These are phyloP conservation scores for Backusella circina DNA, from an alignment of 192 early-diverging fungal genomes.

Conservation along the genomic window DNA sequence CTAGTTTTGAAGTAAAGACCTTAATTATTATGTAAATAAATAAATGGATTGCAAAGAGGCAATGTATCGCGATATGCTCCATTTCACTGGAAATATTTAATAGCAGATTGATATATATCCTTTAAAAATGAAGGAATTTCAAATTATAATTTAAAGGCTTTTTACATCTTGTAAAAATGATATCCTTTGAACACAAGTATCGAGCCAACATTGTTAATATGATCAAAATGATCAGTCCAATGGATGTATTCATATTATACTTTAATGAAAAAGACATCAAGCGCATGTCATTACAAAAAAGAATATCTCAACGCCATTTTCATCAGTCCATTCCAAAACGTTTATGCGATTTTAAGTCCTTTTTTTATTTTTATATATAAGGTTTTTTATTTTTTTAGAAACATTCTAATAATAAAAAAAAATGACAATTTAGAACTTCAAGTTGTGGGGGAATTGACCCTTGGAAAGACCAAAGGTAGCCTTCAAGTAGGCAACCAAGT, in stretches of 20 bases:
- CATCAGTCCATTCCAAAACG: not conserved
- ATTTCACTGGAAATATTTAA: not conserved
- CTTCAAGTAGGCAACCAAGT: conserved; percentile 84
- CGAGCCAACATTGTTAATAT: no score
- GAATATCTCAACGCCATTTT: not conserved
- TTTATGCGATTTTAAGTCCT: not conserved
- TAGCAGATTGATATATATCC: not conserved
- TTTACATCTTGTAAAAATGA: no score
- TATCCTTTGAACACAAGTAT: no score
- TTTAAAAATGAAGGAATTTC: not conserved
- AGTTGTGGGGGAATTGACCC: conserved; percentile 92
- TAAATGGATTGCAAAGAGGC: not conserved
- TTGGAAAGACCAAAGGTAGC: conserved; percentile 89
- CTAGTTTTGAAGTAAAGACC: no score
- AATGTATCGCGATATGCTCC: not conserved
- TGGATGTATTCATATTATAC: no score
- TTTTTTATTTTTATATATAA: not conserved
- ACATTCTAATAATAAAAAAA: not conserved
- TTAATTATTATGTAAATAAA: no score
- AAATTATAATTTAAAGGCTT: not conserved
- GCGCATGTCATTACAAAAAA: no score
- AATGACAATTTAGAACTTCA: conserved; percentile 82
- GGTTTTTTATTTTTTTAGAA: no score
- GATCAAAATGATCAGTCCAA: no score
- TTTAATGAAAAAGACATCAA: no score